Base-by-base conservation (phyloP, 106 monocot genomes). In the Dendrobium officinale region DNA sequence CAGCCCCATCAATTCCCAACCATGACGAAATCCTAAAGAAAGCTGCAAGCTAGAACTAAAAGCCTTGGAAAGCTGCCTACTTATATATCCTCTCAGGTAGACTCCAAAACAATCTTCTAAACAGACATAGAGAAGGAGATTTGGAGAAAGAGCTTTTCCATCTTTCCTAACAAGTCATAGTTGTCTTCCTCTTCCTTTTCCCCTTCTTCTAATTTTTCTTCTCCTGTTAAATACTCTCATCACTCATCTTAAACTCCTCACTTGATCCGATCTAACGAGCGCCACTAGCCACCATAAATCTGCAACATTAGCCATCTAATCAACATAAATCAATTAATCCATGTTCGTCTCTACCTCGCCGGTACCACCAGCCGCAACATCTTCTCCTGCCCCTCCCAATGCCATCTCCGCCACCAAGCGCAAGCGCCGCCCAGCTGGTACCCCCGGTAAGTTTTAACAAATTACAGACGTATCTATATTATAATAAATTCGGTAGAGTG, bases 381-480 rank as follows among this genome's bases (percentile, higher is more conserved):
- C 82, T 29, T 73, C 78, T 17, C 22, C 77, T 54, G 9, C 75
- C 9, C 61, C 75, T 5, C 16, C 80, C 19, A 79, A 82, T 80
- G 82, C 82, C 15, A 42, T 40, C 24, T 47, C 49, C 73, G 27
- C 47, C 42, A 61, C 41, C 73, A 94, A 94, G 82, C 82, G 85
- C 42, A 95, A 90, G 81, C 73, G 94, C 61, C 74, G 94, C 47
- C 94, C 94, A 0, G 94, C 94, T 0, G 94, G 94, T 20, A 94
- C 93, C 47, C 93, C 93, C 58, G 93, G 93, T 93, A 85, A 17
- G 4, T 41, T 67, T 27, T 70, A 72, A 20, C 17, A 20, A 59
- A 61, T 31, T 61, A 5, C 20, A n/a, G 4, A 42, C 19, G 59
- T n/a, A 1, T 51, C 16, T 51, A 9, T 45, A 0, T 45, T 45